Percentiles rank a stretch among this genome's conserved stretches.
Evolutionary conservation across 805 yeast species (phyloP).

Genomic region (Metschnikowia kofuensis): DNA sequence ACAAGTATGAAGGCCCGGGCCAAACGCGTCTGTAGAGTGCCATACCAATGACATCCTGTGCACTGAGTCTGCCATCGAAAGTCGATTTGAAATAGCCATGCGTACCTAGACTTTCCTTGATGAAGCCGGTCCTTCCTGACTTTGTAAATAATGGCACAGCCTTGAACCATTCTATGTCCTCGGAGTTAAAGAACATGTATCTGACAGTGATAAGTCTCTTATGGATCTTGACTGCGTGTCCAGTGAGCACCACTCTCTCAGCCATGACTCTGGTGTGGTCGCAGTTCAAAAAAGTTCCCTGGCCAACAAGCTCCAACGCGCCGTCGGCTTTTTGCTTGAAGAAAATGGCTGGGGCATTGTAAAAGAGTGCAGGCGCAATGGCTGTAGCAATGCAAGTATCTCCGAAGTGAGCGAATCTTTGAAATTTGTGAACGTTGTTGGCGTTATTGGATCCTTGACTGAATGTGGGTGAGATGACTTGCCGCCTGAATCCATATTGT

Average conservation of each 20-base stretch:
- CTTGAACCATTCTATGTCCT: slow-evolving; percentile 86
- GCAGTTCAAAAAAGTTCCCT: slow-evolving; percentile 84
- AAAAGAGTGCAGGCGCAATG: slow-evolving; percentile 82
- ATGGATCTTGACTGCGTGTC: slow-evolving; percentile 94
- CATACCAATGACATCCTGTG: slow-evolving; percentile 94
- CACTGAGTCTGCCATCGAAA: slow-evolving; percentile 83
- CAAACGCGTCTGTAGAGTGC: slow-evolving; percentile 89
- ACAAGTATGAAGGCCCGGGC: slow-evolving; percentile 56
- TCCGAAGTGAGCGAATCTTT: slow-evolving; percentile 80
- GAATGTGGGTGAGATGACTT: slow-evolving; percentile 76
- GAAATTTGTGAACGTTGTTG: slow-evolving; percentile 84
- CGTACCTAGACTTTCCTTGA: slow-evolving; percentile 94
- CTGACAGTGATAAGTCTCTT: slow-evolving; percentile 87
- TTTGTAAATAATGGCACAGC: slow-evolving; percentile 91
- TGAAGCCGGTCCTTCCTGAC: slow-evolving; percentile 89
- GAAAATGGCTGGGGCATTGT: slow-evolving; percentile 80
- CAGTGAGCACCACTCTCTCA: slow-evolving; percentile 85
- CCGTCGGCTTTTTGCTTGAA: slow-evolving; percentile 52
- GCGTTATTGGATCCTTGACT: slow-evolving; percentile 73
- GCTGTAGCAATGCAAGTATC: slow-evolving; percentile 70
- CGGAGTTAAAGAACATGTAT: slow-evolving; percentile 93
- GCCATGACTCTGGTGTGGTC: slow-evolving; percentile 84
- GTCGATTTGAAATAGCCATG: slow-evolving; percentile 97
- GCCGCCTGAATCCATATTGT: slow-evolving; percentile 92
- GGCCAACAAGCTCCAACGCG: slow-evolving; percentile 70